phyloP scores from a whole-genome alignment of 1,284 basidiomycete species.

The Coniferiporia weirii region DNA sequence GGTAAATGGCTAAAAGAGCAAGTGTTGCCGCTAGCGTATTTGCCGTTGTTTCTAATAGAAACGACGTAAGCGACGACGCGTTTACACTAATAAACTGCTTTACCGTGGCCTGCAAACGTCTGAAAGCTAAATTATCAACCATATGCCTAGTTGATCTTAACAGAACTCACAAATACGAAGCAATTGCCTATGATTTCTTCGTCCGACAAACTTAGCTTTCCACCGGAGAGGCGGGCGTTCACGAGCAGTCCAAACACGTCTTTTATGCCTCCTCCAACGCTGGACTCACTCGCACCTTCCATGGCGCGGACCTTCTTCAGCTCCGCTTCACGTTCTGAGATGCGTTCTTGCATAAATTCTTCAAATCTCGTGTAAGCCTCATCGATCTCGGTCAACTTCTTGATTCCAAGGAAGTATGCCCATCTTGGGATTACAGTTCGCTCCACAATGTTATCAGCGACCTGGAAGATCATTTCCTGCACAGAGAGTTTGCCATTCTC shows the following conservation, averaged over 20 bases:
- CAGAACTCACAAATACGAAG: conserved; percentile 17
- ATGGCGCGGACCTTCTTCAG: conserved; percentile 8
- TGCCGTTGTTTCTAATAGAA: conserved; percentile 19
- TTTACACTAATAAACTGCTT: not conserved
- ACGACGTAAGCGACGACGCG: not conserved
- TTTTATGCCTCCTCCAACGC: conserved; percentile 7
- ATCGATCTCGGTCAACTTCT: conserved; percentile 6
- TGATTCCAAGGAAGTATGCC: conserved; percentile 10
- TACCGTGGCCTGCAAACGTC: conserved; percentile 21
- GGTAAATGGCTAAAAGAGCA: conserved; percentile 19
- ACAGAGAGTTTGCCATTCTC: conserved; percentile 10
- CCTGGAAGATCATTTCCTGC: conserved; percentile 14
- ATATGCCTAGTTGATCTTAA: not conserved
- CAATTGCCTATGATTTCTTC: conserved; percentile 20
- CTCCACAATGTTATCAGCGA: conserved; percentile 5
- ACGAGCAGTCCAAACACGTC: conserved; percentile 15
- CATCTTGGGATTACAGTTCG: conserved; percentile 8
- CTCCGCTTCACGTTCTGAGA: conserved; percentile 9
- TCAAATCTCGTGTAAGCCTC: conserved; percentile 14
- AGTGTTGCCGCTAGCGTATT: conserved; percentile 19
- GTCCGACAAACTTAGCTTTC: conserved; percentile 14
- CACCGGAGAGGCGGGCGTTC: conserved; percentile 13
- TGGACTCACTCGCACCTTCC: not conserved
- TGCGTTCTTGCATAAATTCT: conserved; percentile 12
- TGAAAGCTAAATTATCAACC: not conserved